Evolutionary conservation across 768 basidiomycete genomes (phyloP), one percentile per base, ranked within the genome.

Genomic region (Mycena filopes): DNA sequence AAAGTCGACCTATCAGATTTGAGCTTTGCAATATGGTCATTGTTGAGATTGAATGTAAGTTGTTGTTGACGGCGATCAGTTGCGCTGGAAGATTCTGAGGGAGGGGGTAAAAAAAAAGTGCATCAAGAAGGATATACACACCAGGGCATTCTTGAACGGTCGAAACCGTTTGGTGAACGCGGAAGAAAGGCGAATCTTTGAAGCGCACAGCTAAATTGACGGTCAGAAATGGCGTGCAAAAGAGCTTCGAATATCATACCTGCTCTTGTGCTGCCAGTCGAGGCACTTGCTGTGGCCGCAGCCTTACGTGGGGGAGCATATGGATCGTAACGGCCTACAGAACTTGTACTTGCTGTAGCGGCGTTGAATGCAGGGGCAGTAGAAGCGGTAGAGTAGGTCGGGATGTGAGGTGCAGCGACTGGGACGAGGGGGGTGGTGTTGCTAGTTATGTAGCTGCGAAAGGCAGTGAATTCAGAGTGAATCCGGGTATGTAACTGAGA

Each of bases 171-270:
- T 92, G 88, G 51, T 91, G 89, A 4, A 92, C 75, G 13, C 77
- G 79, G 70, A 90, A 90, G 74, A 95, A 95, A 0, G 94, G 93
- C 0, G 94, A 94, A 11, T 86, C 83, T 70, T 90, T 93, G 80
- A 95, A 95, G 50, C 86, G 87, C 46, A 95, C 87, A 23, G 74
- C 93, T 92, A 66, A 28, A 75, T 65, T 45, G 48, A 49, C 18
- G 65, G 55, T 73, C 54, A 73, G 59, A 60, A 45, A 55, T 54
- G 49, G 60, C 47, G 49, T 31, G 54, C 31, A 71, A 51, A 51
- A 28, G 5, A 4, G 11, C 23, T 58, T 49, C 5, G 26, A 56
- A 50, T 23, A 40, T 58, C 55, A 31, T 55, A 80, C 79, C 77
- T 74, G 78, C 60, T 45, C 71, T 68, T 67, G 64, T 33, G 49